Evolutionary conservation across 257 asterid species (phyloP).

Genomic region (Apocynum venetum): DNA sequence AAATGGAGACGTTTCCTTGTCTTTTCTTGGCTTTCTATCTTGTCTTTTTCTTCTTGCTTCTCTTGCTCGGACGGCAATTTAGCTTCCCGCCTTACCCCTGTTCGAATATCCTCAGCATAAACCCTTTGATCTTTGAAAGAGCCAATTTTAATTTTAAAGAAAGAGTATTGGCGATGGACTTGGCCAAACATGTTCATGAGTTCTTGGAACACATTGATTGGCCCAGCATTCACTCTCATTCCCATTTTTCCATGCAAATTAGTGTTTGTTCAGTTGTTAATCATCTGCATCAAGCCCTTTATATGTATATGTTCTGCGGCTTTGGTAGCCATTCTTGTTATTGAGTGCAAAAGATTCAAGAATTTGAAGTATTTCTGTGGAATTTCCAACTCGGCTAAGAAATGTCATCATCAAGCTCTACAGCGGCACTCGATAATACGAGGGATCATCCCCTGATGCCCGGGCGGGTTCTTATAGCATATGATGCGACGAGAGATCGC

Average conservation of each 20-base stretch:
- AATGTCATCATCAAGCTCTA: constrained; percentile 31
- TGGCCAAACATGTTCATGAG: neutral
- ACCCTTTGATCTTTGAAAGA: neutral
- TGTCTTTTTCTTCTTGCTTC: neutral
- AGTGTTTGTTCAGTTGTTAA: neutral
- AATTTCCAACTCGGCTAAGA: neutral
- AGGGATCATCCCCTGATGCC: constrained; percentile 34
- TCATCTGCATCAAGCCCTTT: neutral
- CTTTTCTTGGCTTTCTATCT: neutral
- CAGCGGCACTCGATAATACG: constrained; percentile 14
- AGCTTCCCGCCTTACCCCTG: neutral
- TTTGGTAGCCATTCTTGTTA: neutral
- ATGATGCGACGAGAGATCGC: constrained; percentile 54
- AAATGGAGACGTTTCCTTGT: constrained; percentile 1
- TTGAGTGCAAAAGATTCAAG: neutral
- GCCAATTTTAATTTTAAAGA: neutral
- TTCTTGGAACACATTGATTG: neutral
- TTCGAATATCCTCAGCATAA: constrained; percentile 8
- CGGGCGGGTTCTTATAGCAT: constrained; percentile 48
- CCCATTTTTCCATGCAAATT: neutral
- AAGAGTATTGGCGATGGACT: neutral
- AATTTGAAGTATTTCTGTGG: neutral
- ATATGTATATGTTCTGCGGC: constrained; percentile 7
- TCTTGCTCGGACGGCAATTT: neutral
- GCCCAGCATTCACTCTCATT: neutral